phyloP scores from a whole-genome alignment of 306 rosid species.

The Pueraria montana region DNA sequence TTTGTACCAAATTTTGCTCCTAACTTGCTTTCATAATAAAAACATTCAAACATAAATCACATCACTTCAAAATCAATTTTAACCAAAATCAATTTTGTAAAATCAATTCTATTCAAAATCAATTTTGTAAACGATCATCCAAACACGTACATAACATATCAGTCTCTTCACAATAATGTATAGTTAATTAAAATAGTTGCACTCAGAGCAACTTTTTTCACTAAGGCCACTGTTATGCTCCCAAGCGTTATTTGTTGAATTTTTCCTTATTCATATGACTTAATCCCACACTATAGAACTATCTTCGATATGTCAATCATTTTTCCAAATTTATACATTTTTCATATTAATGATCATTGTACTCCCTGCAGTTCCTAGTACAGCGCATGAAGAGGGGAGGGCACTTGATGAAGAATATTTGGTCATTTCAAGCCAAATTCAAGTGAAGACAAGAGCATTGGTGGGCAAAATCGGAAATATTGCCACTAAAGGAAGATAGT shows the following conservation, averaged over 20 bases:
- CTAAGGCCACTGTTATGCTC: background rate
- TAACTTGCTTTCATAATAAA: too few relatives aligned
- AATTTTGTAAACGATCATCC: too few relatives aligned
- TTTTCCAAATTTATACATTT: conserved; percentile 15
- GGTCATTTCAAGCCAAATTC: conserved; percentile 77
- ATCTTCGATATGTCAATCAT: background rate
- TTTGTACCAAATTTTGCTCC: too few relatives aligned
- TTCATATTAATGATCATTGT: conserved; percentile 36
- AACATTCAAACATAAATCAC: too few relatives aligned
- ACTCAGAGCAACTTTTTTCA: too few relatives aligned
- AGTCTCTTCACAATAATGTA: too few relatives aligned
- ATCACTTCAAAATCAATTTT: too few relatives aligned
- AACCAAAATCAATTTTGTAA: too few relatives aligned
- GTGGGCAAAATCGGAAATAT: conserved; percentile 50
- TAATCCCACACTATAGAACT: background rate
- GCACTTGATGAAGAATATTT: conserved; percentile 64
- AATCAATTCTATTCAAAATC: too few relatives aligned
- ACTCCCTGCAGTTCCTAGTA: background rate
- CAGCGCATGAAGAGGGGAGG: too few relatives aligned
- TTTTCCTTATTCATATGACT: background rate
- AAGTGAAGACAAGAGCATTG: conserved; percentile 56
- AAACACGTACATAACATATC: too few relatives aligned
- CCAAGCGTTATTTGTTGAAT: background rate
- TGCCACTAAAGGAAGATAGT: conserved; percentile 53
- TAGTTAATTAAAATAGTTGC: too few relatives aligned